phyloP scores from a whole-genome alignment of 306 rosid species.

The Cicer cuneatum region DNA sequence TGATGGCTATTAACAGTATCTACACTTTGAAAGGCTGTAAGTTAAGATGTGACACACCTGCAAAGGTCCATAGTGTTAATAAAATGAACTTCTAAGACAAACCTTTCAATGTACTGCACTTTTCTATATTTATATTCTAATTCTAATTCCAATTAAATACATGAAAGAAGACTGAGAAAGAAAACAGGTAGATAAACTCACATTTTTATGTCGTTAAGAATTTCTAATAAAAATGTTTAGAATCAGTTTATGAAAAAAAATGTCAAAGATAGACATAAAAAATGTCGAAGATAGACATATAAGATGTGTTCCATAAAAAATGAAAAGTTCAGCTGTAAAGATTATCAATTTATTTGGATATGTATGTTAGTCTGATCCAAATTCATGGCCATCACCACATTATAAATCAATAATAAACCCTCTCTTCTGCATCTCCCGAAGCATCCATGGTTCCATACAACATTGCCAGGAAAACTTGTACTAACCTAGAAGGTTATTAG shows the following conservation, averaged over 20 bases:
- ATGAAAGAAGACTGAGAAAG: conserved; percentile 12
- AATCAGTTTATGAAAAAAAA: conserved; percentile 21
- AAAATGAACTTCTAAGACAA: conserved; percentile 27
- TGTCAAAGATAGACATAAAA: background rate
- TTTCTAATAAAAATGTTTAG: background rate
- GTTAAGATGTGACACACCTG: conserved; percentile 44
- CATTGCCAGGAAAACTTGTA: background rate
- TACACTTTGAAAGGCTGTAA: conserved; percentile 33
- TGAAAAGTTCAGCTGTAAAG: conserved; percentile 7
- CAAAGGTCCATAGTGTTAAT: conserved; percentile 39
- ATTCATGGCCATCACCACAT: conserved; percentile 1
- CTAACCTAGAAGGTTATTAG: background rate
- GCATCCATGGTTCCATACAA: background rate
- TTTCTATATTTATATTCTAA: background rate
- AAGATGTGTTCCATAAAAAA: conserved; percentile 19
- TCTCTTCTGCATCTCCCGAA: background rate
- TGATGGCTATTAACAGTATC: conserved; percentile 49
- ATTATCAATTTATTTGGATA: conserved; percentile 7
- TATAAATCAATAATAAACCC: conserved; percentile 16
- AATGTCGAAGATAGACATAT: background rate
- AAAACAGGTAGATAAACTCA: conserved; percentile 10
- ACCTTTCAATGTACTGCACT: conserved; percentile 15
- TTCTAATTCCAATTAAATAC: conserved; percentile 20
- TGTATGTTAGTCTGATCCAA: conserved; percentile 11
- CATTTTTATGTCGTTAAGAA: background rate